Base-by-base conservation (phyloP, 345 rosid species). In the Hypericum perforatum region DNA sequence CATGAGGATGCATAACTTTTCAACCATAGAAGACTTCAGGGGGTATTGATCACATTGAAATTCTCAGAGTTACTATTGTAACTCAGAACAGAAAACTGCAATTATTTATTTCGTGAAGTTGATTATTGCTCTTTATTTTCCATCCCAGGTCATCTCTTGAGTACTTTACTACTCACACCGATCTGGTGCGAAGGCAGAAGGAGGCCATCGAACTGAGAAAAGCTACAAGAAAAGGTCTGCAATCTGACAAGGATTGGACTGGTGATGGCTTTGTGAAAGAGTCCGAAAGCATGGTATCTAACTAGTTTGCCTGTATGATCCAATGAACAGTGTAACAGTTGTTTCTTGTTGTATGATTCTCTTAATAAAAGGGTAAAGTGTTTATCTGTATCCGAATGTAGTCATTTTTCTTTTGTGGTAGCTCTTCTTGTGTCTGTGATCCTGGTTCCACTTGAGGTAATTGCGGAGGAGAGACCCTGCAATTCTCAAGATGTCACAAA, bases 171-270 rank as follows among this genome's bases (percentile, higher is more conserved):
- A 85, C 95, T 8, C 99, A 92, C 64, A 86, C 70, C 7, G 97
- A 92, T 62, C 66, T 89, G 56, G 97, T 92, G 3, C 65, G 56
- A 14, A 77, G 95, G 61, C 97, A 92, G 67, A 76, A 76, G 68
- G 97, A 80, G 73, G 99, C 97, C 0, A 81, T 94, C 42, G 71
- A 64, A 54, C 82, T 71, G 64, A 71, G 99, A 67, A 94, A 82
- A 66, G 95, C 94, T 5, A 42, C 73, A 56, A 84, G 51, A 71
- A 79, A 72, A 61, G 97, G 99, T 15, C 65, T 89, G 74, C 78
- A 78, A 62, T 89, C 97, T 16, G 97, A 94, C 56, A 94, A 86
- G 68, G 99, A 94, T 38, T 86, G 99, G 99, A 94, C 97, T 0
- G 94, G 94, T 53, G 99, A 94, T 68, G 95, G 99, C 52, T 94